Evolutionary conservation across 176 grass and related monocot species (phyloP).

Genomic region (Melocanna baccifera): DNA sequence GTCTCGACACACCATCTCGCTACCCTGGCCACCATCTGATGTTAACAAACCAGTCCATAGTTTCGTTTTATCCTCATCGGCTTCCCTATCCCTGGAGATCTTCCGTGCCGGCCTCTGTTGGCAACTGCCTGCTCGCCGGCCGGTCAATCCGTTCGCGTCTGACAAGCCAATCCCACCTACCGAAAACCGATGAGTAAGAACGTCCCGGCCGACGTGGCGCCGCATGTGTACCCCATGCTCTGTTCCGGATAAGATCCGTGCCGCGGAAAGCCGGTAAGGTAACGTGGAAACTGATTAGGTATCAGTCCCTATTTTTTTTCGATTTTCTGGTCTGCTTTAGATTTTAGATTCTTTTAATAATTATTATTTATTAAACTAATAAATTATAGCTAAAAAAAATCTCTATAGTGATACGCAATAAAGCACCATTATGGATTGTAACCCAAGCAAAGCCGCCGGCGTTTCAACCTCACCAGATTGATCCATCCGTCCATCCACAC

Average conservation of each 20-base stretch:
- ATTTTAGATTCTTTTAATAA: too few relatives aligned
- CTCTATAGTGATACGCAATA: not conserved
- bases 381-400: too few relatives aligned
- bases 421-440: slow-evolving; percentile 41
- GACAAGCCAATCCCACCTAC: slow-evolving; percentile 4
- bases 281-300: not conserved
- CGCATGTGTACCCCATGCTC: not conserved
- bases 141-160: not conserved
- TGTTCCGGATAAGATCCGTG: not conserved
- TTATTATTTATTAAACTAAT: too few relatives aligned
- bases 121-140: not conserved
- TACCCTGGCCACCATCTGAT: too few relatives aligned
- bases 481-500: not conserved
- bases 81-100: not conserved
- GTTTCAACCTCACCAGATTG: not conserved
- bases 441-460: slow-evolving; percentile 32
- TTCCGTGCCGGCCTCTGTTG: not conserved
- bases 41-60: not conserved
- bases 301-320: too few relatives aligned
- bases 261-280: not conserved
- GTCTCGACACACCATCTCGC: not conserved
- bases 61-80: not conserved
- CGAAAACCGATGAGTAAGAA: not conserved
- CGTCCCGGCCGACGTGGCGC: not conserved
- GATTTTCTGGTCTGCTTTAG: too few relatives aligned